These are phyloP conservation scores for Platanus orientalis DNA, from an alignment of 164 flowering plant species.

Conservation along the genomic window DNA sequence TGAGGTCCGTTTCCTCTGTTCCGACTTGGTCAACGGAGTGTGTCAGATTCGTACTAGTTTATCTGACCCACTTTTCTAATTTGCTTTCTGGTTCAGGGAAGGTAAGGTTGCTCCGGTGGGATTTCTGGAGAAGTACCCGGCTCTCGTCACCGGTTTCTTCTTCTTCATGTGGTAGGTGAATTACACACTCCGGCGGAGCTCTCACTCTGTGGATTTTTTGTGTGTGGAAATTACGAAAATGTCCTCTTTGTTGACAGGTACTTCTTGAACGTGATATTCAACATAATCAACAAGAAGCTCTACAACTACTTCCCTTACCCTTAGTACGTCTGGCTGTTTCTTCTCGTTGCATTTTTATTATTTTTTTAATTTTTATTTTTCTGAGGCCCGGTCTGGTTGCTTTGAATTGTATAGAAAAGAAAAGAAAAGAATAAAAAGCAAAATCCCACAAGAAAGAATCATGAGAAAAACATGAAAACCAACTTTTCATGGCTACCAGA, in stretches of 20 bases:
- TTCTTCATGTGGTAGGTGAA: conserved; percentile 92
- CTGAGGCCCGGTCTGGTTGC: too few relatives aligned
- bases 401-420: too few relatives aligned
- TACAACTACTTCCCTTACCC: conserved; percentile 99
- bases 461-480: too few relatives aligned
- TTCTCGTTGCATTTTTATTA: not conserved
- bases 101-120: conserved; percentile 57
- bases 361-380: not conserved
- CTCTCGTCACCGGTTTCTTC: conserved; percentile 86
- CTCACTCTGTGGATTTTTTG: not conserved
- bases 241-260: conserved; percentile 50
- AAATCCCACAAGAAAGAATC: too few relatives aligned
- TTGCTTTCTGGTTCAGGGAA: conserved; percentile 35
- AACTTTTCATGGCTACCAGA: too few relatives aligned
- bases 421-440: too few relatives aligned
- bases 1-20: conserved; percentile 72
- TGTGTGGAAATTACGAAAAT: conserved; percentile 12
- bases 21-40: conserved; percentile 17
- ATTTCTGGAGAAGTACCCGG: conserved; percentile 66
- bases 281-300: conserved; percentile 95
- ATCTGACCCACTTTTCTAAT: conserved; percentile 16
- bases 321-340: conserved; percentile 49
- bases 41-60: conserved; percentile 13
- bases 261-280: conserved; percentile 93
- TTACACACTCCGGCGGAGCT: conserved; percentile 3